A percentile compares a stretch with the other conserved stretches of the same genome.
Evolutionary conservation across 768 basidiomycete genomes (phyloP).

Genomic region (Tulasnella calospora): DNA sequence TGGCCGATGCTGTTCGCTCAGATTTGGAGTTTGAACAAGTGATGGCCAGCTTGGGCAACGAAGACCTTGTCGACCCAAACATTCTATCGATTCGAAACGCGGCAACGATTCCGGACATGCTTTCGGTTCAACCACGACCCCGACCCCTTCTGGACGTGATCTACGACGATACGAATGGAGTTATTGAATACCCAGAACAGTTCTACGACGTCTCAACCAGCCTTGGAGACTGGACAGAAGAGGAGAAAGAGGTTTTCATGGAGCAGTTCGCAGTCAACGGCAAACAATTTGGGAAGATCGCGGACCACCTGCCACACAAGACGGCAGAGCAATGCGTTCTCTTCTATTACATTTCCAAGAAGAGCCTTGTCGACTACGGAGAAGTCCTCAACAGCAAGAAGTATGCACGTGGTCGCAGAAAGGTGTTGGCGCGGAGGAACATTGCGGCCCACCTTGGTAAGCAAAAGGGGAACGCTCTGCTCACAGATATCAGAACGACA

Average conservation of each 20-base stretch:
- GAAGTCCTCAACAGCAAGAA: conserved; percentile 63
- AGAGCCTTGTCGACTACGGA: conserved; percentile 77
- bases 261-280: conserved; percentile 79
- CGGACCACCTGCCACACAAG: conserved; percentile 74
- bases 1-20: conserved; percentile 74
- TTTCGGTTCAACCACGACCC: conserved; percentile 45
- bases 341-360: conserved; percentile 94
- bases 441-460: conserved; percentile 41
- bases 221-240: conserved; percentile 79
- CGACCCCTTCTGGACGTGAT: conserved; percentile 53
- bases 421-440: conserved; percentile 38
- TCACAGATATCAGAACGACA: conserved; percentile 58
- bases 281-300: conserved; percentile 94
- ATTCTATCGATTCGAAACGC: conserved; percentile 80
- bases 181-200: conserved; percentile 66
- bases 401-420: conserved; percentile 60
- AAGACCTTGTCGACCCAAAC: conserved; percentile 88
- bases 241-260: conserved; percentile 72
- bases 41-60: conserved; percentile 86
- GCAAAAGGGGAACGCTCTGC: conserved; percentile 74
- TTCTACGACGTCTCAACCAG: conserved; percentile 66
- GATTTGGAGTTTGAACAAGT: conserved; percentile 98
- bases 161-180: conserved; percentile 82
- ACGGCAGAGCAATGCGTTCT: conserved; percentile 82
- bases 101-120: conserved; percentile 87